A percentile compares a stretch with the other conserved stretches of the same genome.
Conservation (phyloP, 257 asterid species). For the Linderniella brevidens region DNA sequence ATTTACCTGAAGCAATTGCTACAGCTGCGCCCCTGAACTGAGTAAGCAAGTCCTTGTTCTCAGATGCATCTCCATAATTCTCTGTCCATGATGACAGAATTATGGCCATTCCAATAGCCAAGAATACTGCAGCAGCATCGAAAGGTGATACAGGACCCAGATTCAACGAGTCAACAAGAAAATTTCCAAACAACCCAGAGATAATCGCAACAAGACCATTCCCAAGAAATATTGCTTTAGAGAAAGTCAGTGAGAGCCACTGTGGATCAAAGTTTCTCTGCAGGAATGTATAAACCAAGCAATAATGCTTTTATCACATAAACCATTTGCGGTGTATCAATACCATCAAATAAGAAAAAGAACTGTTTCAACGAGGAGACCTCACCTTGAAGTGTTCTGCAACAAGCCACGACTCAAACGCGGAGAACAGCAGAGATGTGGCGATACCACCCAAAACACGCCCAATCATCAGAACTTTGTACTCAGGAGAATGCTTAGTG, state of each 20-base stretch:
- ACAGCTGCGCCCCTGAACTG: slow-evolving; percentile 88
- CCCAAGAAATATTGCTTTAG: slow-evolving; percentile 92
- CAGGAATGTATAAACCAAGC: slow-evolving; percentile 7
- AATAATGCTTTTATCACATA: no score
- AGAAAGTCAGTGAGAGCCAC: slow-evolving; percentile 91
- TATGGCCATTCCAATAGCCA: slow-evolving; percentile 83
- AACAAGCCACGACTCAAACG: slow-evolving; percentile 96
- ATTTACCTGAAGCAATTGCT: slow-evolving; percentile 84
- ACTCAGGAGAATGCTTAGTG: slow-evolving; percentile 91
- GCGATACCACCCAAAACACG: slow-evolving; percentile 94
- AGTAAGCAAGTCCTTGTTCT: slow-evolving; percentile 71
- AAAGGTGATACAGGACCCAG: slow-evolving; percentile 96
- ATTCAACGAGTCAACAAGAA: slow-evolving; percentile 62
- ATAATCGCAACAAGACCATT: slow-evolving; percentile 92
- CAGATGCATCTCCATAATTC: slow-evolving; percentile 88
- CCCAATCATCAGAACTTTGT: slow-evolving; percentile 76
- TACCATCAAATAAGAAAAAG: no score
- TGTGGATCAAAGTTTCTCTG: slow-evolving; percentile 91
- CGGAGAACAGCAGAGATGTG: slow-evolving; percentile 83
- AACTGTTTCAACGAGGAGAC: neutral
- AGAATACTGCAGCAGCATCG: slow-evolving; percentile 76
- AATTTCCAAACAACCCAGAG: slow-evolving; percentile 80
- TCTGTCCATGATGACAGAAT: slow-evolving; percentile 84
- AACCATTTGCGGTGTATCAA: no score
- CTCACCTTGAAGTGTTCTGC: slow-evolving; percentile 95